These are phyloP conservation scores for Domatiomyces catenatus DNA, from an alignment of 2,329 filamentous ascomycete species.

Conservation along the genomic window DNA sequence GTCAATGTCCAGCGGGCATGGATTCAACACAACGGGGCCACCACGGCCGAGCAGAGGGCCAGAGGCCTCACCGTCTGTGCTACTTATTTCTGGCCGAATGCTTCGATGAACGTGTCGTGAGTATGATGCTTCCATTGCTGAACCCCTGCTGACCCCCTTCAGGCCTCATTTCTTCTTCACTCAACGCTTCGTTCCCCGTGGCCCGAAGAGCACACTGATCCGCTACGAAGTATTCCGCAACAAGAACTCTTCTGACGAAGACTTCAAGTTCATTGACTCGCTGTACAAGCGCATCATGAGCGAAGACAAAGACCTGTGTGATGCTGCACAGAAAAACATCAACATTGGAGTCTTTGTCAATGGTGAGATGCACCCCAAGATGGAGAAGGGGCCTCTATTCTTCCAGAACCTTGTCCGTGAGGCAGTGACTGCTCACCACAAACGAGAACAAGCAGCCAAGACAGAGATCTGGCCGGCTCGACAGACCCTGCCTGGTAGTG, in stretches of 20 bases:
- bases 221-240: constrained; percentile 50
- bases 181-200: constrained; percentile 44
- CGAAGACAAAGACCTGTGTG: constrained; percentile 50
- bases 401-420: constrained; percentile 40
- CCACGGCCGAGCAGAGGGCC: constrained; percentile 5
- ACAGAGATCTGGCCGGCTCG: constrained; percentile 38
- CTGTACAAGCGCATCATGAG: constrained; percentile 50
- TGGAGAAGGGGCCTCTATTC: constrained; percentile 44
- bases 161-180: constrained; percentile 49
- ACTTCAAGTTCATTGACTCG: constrained; percentile 43
- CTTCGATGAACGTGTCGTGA: constrained; percentile 10
- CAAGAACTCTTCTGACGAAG: constrained; percentile 41
- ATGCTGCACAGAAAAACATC: constrained; percentile 44
- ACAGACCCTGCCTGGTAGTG: constrained; percentile 8
- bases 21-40: constrained; percentile 37
- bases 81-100: constrained; percentile 11
- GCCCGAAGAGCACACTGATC: constrained; percentile 39
- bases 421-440: constrained; percentile 32
- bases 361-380: constrained; percentile 45
- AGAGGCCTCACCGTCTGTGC: constrained; percentile 5
- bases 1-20: constrained; percentile 40
- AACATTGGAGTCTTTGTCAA: constrained; percentile 47
- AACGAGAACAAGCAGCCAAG: constrained; percentile 31
- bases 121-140: constrained; percentile 1
- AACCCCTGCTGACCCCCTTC: neutral